Conservation (phyloP, 352 stramenopile genomes). For the Globisporangium nodosum region DNA sequence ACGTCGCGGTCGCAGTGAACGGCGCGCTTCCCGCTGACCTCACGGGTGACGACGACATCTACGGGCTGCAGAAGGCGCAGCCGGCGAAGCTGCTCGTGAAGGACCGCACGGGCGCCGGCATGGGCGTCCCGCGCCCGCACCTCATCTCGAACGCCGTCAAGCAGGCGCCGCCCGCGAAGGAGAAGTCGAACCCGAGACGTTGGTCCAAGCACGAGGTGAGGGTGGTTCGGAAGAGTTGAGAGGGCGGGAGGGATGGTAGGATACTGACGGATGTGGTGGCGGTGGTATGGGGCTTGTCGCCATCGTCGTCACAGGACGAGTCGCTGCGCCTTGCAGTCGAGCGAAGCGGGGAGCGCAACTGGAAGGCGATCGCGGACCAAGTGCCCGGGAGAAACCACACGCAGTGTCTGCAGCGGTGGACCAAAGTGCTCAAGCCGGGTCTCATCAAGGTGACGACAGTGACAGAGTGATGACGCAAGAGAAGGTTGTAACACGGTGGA, state of each 20-base stretch:
- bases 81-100: slow-evolving; percentile 65
- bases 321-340: slow-evolving; percentile 80
- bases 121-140: slow-evolving; percentile 62
- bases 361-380: slow-evolving; percentile 90
- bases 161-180: slow-evolving; percentile 69
- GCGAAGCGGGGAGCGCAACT: slow-evolving; percentile 82
- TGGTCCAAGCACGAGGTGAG: slow-evolving; percentile 76
- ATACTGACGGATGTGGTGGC: neutral
- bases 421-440: slow-evolving; percentile 90
- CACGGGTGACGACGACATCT: slow-evolving; percentile 3
- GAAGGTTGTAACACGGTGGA: neutral
- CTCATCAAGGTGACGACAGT: slow-evolving; percentile 70
- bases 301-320: slow-evolving; percentile 40
- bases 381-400: slow-evolving; percentile 90
- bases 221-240: neutral
- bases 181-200: slow-evolving; percentile 79
- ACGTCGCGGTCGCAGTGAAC: neutral
- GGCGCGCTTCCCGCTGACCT: neutral
- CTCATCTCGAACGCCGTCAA: slow-evolving; percentile 75
- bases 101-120: slow-evolving; percentile 67
- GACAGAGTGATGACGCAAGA: neutral
- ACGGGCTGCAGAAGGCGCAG: slow-evolving; percentile 11
- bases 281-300: no score
- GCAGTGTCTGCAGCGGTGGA: slow-evolving; percentile 92
- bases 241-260: neutral